Conservation (phyloP, 106 monocot genomes). For the Agapanthus africanus region DNA sequence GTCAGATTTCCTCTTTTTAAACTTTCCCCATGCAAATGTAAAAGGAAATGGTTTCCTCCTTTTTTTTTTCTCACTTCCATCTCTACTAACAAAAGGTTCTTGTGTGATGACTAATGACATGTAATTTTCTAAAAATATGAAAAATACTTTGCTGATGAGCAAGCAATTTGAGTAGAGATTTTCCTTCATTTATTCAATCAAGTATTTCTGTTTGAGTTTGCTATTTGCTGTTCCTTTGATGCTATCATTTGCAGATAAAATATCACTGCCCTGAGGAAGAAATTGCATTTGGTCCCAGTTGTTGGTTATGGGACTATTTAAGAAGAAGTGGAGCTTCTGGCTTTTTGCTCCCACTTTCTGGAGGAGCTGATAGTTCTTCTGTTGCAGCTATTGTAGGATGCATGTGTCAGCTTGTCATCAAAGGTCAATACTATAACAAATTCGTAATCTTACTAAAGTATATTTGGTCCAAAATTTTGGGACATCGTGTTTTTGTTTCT, state of each 20-base stretch:
- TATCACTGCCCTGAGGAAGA: slow-evolving; percentile 94
- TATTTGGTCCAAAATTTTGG: no score
- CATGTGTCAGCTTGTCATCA: slow-evolving; percentile 94
- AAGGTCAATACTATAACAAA: slow-evolving; percentile 34
- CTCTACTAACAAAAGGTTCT: not conserved
- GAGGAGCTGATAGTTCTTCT: slow-evolving; percentile 97
- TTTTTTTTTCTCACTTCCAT: not conserved
- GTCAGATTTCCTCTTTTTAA: not conserved
- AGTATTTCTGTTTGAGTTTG: not conserved
- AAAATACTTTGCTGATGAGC: not conserved
- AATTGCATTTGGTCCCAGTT: slow-evolving; percentile 95
- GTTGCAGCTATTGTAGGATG: slow-evolving; percentile 98
- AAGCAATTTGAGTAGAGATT: not conserved
- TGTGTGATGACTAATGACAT: not conserved
- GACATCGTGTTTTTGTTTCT: not conserved
- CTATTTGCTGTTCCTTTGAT: not conserved
- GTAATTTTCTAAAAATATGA: not conserved
- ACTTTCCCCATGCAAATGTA: not conserved
- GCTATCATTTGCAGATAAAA: slow-evolving; percentile 43
- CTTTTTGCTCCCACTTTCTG: slow-evolving; percentile 95
- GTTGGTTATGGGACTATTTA: slow-evolving; percentile 99
- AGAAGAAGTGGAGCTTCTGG: slow-evolving; percentile 98
- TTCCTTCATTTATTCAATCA: not conserved
- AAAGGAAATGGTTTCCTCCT: not conserved
- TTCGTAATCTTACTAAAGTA: not conserved